Evolutionary conservation across 345 rosid genomes (phyloP), one percentile per base, ranked within the genome.

Genomic region (Eucalyptus decipiens): DNA sequence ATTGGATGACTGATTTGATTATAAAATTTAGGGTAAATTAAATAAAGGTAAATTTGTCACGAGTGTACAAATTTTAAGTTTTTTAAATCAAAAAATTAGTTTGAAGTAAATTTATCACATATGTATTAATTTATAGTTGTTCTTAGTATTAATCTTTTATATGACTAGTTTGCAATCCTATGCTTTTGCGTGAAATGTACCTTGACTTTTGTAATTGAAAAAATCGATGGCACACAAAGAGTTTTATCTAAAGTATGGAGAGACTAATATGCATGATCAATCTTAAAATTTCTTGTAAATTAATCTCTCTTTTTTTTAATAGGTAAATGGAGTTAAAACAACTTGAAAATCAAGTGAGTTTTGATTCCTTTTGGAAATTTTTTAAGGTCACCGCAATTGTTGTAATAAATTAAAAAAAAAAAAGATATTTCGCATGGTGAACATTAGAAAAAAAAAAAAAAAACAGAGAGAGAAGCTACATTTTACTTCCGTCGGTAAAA

Each of bases 401-500:
- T 9, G 0, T 69, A 19, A 40, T 76, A 40, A 76, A 37, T 37
- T 69, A 50, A 26, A 60, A 60, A 60, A 60, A 62, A 62, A 28
- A 0, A 62, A 28, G 5, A 13, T 62, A 13, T 28, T 62, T 62
- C 1, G 0, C 34, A 6, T 0, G 1, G 2, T 1, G 0, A 62
- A 62, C 15, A 26, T 11, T 60, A 1, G 3, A 60, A 60, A 28
- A 26, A 2, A 9, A 9, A 56, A 9, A 58, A 0, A 28, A 3
- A 56, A 2, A 21, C 6, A 51, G 24, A 52, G 56, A 52, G 24
- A 21, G 13, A 32, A 34, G 9, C 13, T 19, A 23, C 83, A 3
- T 37, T 37, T 76, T 23, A 21, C 45, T 72, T 72, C 11, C 26
- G 26, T 32, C 42, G 3, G 23, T 10, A 37, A 37, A 34, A 6